A percentile compares a stretch with the other conserved stretches of the same genome.
Evolutionary conservation across 306 rosid genomes (phyloP).

Genomic region (Quillaja saponaria): DNA sequence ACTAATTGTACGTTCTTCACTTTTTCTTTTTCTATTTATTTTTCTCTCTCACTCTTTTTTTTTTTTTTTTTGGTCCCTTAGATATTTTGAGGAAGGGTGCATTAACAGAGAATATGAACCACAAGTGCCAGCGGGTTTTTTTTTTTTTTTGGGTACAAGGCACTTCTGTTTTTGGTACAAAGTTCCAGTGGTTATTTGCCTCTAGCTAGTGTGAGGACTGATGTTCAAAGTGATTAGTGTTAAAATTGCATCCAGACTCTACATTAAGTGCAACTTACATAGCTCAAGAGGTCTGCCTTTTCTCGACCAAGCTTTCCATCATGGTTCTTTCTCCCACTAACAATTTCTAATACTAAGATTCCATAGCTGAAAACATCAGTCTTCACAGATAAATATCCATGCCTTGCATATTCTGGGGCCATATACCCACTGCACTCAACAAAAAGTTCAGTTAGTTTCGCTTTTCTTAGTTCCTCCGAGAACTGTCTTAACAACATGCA

Average conservation of each 20-base stretch:
- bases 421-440: constrained; percentile 71
- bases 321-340: constrained; percentile 80
- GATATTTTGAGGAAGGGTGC: too few relatives aligned
- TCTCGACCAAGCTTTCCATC: constrained; percentile 48
- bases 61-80: too few relatives aligned
- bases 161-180: too few relatives aligned
- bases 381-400: constrained; percentile 82
- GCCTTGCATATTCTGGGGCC: constrained; percentile 92
- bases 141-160: too few relatives aligned
- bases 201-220: too few relatives aligned
- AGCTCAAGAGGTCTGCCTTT: constrained; percentile 71
- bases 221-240: neutral
- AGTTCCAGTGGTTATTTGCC: too few relatives aligned
- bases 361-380: constrained; percentile 90
- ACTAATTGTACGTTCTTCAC: too few relatives aligned
- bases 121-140: too few relatives aligned
- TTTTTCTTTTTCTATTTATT: too few relatives aligned
- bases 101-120: too few relatives aligned
- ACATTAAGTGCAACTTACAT: constrained; percentile 56
- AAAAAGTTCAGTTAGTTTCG: constrained; percentile 18
- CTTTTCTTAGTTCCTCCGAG: neutral
- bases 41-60: too few relatives aligned
- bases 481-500: neutral
- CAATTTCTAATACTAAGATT: constrained; percentile 71
- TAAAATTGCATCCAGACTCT: constrained; percentile 10